These are phyloP conservation scores for Collybia sp. DNA, from an alignment of 768 basidiomycete genomes.

Conservation along the genomic window DNA sequence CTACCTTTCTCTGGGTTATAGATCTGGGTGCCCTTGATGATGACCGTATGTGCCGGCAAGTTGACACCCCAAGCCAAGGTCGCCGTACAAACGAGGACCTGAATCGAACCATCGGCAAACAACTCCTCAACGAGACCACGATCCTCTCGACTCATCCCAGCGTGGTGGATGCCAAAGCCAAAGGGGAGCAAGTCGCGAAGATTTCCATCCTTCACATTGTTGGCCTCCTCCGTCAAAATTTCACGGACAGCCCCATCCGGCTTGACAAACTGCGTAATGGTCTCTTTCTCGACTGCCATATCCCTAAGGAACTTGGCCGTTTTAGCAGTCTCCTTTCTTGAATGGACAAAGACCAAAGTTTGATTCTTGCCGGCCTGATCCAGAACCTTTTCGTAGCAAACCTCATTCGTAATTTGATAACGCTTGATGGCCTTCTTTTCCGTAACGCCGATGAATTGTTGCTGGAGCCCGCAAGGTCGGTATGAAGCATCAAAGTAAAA, in stretches of 20 bases:
- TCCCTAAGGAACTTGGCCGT: conserved; percentile 94
- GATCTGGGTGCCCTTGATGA: conserved; percentile 99
- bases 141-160: conserved; percentile 92
- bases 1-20: conserved; percentile 99
- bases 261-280: conserved; percentile 92
- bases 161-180: conserved; percentile 97
- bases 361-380: conserved; percentile 89
- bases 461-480: conserved; percentile 91
- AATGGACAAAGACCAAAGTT: conserved; percentile 95
- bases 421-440: conserved; percentile 99
- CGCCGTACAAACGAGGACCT: conserved; percentile 95
- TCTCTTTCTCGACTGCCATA: conserved; percentile 94
- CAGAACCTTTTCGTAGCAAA: conserved; percentile 97
- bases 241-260: conserved; percentile 90
- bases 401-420: conserved; percentile 97
- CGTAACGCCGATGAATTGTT: conserved; percentile 95
- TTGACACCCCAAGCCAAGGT: conserved; percentile 99
- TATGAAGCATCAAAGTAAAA: conserved; percentile 97
- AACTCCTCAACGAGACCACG: conserved; percentile 91
- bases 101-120: conserved; percentile 87
- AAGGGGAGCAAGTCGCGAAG: conserved; percentile 90
- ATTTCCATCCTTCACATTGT: conserved; percentile 77
- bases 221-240: conserved; percentile 81
- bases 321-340: conserved; percentile 97
- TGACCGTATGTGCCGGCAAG: conserved; percentile 93